Percentiles rank a stretch among this genome's conserved stretches.
Conservation (phyloP, 2,329 filamentous ascomycete species). For the Exophiala oligosperma region DNA sequence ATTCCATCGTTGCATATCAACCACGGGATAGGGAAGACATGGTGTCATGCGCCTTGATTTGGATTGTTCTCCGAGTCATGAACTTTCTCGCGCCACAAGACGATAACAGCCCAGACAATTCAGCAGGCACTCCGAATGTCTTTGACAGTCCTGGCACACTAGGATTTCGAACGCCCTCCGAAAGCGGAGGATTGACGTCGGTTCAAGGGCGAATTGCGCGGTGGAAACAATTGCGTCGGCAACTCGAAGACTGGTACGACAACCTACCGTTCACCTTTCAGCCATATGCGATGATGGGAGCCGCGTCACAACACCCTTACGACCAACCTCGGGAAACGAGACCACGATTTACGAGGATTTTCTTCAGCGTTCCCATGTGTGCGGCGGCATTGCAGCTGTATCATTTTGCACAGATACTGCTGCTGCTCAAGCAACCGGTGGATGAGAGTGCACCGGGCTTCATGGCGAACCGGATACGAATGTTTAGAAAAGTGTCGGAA, state of each 20-base stretch:
- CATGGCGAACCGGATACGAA: constrained; percentile 55
- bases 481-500: constrained; percentile 57
- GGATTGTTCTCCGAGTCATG: constrained; percentile 65
- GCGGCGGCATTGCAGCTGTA: constrained; percentile 66
- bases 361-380: constrained; percentile 65
- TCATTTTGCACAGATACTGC: constrained; percentile 63
- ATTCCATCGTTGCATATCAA: constrained; percentile 17
- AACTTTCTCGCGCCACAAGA: constrained; percentile 55
- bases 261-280: constrained; percentile 61
- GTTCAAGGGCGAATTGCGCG: constrained; percentile 39
- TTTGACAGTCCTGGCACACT: constrained; percentile 31
- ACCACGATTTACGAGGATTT: constrained; percentile 51
- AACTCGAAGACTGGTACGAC: constrained; percentile 60
- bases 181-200: constrained; percentile 50
- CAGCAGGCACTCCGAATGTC: constrained; percentile 39
- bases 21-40: constrained; percentile 55
- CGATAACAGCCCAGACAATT: constrained; percentile 13
- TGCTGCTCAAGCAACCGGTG: constrained; percentile 61
- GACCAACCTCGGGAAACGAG: constrained; percentile 36
- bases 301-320: constrained; percentile 33
- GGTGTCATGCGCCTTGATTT: constrained; percentile 64
- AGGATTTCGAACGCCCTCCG: constrained; percentile 3
- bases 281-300: constrained; percentile 53
- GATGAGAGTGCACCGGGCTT: constrained; percentile 55
- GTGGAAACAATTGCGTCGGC: constrained; percentile 57